Conservation (phyloP, 1,284 basidiomycete species). For the Boletellus deceptivus region DNA sequence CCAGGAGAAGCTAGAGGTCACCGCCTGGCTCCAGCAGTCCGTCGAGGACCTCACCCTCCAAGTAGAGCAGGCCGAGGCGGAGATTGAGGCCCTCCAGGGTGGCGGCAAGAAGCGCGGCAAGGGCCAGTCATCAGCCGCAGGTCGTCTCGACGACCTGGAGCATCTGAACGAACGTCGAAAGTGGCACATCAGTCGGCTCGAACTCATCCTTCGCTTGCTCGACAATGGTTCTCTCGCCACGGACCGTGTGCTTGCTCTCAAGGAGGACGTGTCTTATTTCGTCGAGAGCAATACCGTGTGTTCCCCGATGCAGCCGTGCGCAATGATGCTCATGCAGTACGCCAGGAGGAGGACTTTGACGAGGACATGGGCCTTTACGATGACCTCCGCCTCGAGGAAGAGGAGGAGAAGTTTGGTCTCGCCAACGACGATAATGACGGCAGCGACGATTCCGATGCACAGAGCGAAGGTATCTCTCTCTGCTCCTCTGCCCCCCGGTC, state of each 20-base stretch:
- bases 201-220: slow-evolving; percentile 89
- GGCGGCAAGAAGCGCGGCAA: slow-evolving; percentile 84
- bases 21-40: slow-evolving; percentile 81
- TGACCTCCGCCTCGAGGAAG: slow-evolving; percentile 95
- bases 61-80: slow-evolving; percentile 93
- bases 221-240: slow-evolving; percentile 90
- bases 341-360: slow-evolving; percentile 94
- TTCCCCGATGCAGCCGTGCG: slow-evolving; percentile 24
- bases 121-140: slow-evolving; percentile 56
- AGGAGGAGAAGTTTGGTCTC: slow-evolving; percentile 89
- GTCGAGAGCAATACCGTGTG: slow-evolving; percentile 93
- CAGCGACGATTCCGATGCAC: slow-evolving; percentile 67
- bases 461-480: slow-evolving; percentile 60
- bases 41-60: slow-evolving; percentile 94
- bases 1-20: slow-evolving; percentile 92
- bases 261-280: slow-evolving; percentile 97
- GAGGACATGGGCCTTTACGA: slow-evolving; percentile 99
- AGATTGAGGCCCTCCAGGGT: slow-evolving; percentile 87
- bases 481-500: neutral
- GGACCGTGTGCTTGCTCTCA: slow-evolving; percentile 80
- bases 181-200: slow-evolving; percentile 94
- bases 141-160: slow-evolving; percentile 83
- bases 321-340: slow-evolving; percentile 20
- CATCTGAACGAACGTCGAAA: slow-evolving; percentile 89
- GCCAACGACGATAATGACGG: slow-evolving; percentile 72